These are phyloP conservation scores for Gynandropsis gynandra DNA, from an alignment of 345 rosid genomes.

Conservation along the genomic window DNA sequence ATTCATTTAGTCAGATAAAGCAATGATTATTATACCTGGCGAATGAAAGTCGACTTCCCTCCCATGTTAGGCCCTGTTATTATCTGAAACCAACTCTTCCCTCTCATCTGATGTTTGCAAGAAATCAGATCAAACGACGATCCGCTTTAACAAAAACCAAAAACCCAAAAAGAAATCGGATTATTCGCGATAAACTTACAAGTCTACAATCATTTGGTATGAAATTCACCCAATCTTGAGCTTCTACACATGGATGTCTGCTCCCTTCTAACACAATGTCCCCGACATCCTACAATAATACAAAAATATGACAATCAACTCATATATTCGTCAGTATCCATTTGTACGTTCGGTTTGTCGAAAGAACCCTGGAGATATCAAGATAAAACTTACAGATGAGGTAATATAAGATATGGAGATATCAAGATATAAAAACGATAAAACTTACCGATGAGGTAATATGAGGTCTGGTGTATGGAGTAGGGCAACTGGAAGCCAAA, in stretches of 20 bases:
- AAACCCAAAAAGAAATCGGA: conserved; percentile 2
- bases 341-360: too few relatives aligned
- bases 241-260: conserved; percentile 98
- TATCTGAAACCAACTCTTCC: conserved; percentile 94
- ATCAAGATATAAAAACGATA: conserved; percentile 17
- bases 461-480: conserved; percentile 88
- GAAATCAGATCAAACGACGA: conserved; percentile 16
- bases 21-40: conserved; percentile 51
- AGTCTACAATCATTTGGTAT: conserved; percentile 96
- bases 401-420: too few relatives aligned
- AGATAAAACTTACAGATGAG: too few relatives aligned
- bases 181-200: conserved; percentile 44
- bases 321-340: too few relatives aligned
- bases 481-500: conserved; percentile 85
- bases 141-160: conserved; percentile 20
- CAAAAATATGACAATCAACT: conserved; percentile 8
- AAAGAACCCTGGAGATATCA: too few relatives aligned
- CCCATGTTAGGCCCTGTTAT: conserved; percentile 99
- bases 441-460: conserved; percentile 60
- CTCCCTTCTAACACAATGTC: conserved; percentile 83
- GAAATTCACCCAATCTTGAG: conserved; percentile 98
- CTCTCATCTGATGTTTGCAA: conserved; percentile 57
- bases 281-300: conserved; percentile 56
- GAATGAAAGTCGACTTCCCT: conserved; percentile 94
- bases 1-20: background rate